Evolutionary conservation across 345 rosid genomes (phyloP).

Genomic region (Rhodomyrtus tomentosa): DNA sequence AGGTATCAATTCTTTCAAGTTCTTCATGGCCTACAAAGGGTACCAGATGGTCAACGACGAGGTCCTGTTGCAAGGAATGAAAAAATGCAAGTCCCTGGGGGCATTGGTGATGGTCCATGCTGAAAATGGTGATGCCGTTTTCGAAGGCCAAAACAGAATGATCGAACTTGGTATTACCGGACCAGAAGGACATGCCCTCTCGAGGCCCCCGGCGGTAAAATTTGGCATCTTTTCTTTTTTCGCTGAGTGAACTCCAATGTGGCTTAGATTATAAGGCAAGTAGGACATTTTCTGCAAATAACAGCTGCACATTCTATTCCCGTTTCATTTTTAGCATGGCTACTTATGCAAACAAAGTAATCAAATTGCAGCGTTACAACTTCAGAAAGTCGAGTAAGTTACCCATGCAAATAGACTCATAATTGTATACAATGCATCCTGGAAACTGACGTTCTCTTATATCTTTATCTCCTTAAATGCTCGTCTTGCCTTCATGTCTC

Average conservation of each 20-base stretch:
- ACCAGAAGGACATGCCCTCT: slow-evolving; percentile 94
- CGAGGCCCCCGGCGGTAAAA: slow-evolving; percentile 60
- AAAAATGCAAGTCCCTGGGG: slow-evolving; percentile 84
- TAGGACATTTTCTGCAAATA: not conserved
- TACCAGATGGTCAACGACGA: slow-evolving; percentile 72
- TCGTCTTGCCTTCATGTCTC: not conserved
- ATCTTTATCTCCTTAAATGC: not conserved
- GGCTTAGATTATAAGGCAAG: not conserved
- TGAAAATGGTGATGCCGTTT: slow-evolving; percentile 98
- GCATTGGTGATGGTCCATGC: slow-evolving; percentile 99
- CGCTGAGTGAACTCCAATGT: not conserved
- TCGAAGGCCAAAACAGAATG: slow-evolving; percentile 86
- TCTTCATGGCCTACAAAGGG: slow-evolving; percentile 93
- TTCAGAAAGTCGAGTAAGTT: not conserved
- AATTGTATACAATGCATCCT: not conserved
- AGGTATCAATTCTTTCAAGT: slow-evolving; percentile 97
- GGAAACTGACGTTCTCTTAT: not conserved
- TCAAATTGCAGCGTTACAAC: not conserved
- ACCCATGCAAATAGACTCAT: not conserved
- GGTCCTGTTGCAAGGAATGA: slow-evolving; percentile 70
- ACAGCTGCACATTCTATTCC: not conserved
- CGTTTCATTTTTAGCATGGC: not conserved
- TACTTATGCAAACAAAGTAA: not conserved
- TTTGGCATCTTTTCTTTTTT: not conserved
- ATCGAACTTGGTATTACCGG: slow-evolving; percentile 92